Base-by-base conservation (phyloP, 129 eudicot species). In the Helianthus tuberosus region DNA sequence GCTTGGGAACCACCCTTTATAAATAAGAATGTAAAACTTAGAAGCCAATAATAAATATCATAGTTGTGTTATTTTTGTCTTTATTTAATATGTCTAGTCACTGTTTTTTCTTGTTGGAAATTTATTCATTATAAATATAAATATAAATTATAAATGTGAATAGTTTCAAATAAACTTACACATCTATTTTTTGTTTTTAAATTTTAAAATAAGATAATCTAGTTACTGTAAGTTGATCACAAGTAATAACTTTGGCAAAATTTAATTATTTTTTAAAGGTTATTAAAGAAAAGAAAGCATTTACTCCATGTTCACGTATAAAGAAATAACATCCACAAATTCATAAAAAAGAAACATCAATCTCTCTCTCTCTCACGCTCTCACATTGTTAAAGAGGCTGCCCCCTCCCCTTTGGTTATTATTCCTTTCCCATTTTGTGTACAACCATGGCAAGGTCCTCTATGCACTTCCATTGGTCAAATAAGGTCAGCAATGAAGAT, bases 391-490 rank as follows among this genome's bases (percentile, higher is more conserved):
- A 75, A 77, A 81, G 85, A 71, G 77, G 68, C 57, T 64, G 82
- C 77, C 80, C 61, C 66, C 23, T 68, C 79, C 72, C 59, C 75
- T 75, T 59, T 82, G 61, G 79, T 68, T 63, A 39, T 53, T 66
- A 52, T 65, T 75, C 54, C 67, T 38, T 71, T 78, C 77, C 43
- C 66, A 78, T 52, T 75, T 20, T 20, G 78, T 79, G 71, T 84
- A 81, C 73, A 72, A 75, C 32, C 72, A 86, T 89, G 92, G 90
- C 93, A 41, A 85, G 81, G 81, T 69, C 69, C 64, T 74, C 78
- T 65, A 78, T 71, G 67, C 84, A 86, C 85, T 89, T 89, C 82
- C 88, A 87, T 77, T 84, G 96, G 96, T 84, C 92, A 59, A 82
- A 84, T 27, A 89, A 87, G 68, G 88, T 89, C 52, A 79, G 87